Conservation (phyloP, 768 basidiomycete genomes). For the Suillus subaureus region DNA sequence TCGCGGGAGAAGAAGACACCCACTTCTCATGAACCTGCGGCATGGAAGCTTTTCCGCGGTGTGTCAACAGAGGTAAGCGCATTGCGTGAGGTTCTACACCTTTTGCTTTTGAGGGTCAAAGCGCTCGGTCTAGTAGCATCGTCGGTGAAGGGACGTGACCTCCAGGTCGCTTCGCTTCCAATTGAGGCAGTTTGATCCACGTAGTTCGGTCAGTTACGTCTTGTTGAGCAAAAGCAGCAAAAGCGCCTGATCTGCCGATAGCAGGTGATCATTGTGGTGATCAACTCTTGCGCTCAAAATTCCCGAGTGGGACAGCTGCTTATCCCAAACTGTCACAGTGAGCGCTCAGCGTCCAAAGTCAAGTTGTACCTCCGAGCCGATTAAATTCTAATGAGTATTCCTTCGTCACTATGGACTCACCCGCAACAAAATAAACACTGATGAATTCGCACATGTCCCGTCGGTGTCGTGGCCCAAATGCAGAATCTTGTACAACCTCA, state of each 20-base stretch:
- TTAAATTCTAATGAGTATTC: background rate
- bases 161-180: background rate
- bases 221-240: background rate
- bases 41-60: background rate
- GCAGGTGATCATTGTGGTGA: background rate
- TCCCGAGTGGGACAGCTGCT: background rate
- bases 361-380: background rate
- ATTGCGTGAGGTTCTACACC: background rate
- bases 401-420: background rate
- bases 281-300: background rate
- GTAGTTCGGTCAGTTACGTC: background rate
- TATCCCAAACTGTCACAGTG: background rate
- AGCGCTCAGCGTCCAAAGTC: background rate
- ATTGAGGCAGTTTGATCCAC: background rate
- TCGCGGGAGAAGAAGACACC: slow-evolving; percentile 6
- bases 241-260: background rate
- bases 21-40: background rate
- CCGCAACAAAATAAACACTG: background rate
- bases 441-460: background rate
- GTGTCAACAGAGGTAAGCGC: background rate
- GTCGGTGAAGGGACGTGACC: background rate
- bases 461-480: background rate
- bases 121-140: background rate
- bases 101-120: background rate
- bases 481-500: background rate